These are phyloP conservation scores for Graphilbum ipis-grandicollis DNA, from an alignment of 2,329 filamentous ascomycete species.

Conservation along the genomic window DNA sequence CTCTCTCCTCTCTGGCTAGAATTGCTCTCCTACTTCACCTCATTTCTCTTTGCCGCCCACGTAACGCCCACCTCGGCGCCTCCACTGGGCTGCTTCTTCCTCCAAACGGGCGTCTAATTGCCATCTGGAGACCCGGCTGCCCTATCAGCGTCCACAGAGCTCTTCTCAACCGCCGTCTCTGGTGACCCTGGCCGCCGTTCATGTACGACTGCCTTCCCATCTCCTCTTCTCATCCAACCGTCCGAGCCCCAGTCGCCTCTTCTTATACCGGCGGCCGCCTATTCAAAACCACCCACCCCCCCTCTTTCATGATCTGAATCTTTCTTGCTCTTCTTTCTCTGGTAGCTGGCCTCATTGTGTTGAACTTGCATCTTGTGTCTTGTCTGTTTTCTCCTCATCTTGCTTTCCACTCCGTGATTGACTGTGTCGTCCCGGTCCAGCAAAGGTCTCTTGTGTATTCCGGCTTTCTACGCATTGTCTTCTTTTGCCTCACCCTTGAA, in stretches of 20 bases:
- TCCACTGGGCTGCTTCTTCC: constrained; percentile 15
- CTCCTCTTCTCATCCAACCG: constrained; percentile 12
- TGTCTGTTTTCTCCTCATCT: constrained; percentile 4
- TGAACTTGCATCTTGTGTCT: too few relatives aligned
- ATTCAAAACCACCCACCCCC: constrained; percentile 35
- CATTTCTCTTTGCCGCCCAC: constrained; percentile 8
- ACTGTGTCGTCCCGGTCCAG: too few relatives aligned
- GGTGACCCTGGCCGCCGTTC: constrained; percentile 16
- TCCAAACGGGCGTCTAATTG: constrained; percentile 26
- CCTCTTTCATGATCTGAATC: constrained; percentile 18
- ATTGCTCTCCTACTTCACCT: too few relatives aligned
- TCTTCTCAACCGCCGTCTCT: constrained; percentile 4
- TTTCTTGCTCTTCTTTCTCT: constrained; percentile 18
- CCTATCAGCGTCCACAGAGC: constrained; percentile 25
- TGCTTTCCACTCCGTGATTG: too few relatives aligned
- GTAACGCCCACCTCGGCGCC: constrained; percentile 13
- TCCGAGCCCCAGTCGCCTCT: background rate
- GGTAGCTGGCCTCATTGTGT: constrained; percentile 39
- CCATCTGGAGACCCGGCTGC: constrained; percentile 16
- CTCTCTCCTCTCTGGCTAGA: too few relatives aligned
- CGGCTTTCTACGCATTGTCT: background rate
- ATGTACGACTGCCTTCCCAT: constrained; percentile 16
- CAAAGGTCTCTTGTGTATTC: too few relatives aligned
- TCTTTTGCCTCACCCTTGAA: constrained; percentile 5
- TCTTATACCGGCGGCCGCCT: constrained; percentile 15